These are phyloP conservation scores for Chalaropsis ovoidea DNA, from an alignment of 2,329 filamentous ascomycete species.

Conservation along the genomic window DNA sequence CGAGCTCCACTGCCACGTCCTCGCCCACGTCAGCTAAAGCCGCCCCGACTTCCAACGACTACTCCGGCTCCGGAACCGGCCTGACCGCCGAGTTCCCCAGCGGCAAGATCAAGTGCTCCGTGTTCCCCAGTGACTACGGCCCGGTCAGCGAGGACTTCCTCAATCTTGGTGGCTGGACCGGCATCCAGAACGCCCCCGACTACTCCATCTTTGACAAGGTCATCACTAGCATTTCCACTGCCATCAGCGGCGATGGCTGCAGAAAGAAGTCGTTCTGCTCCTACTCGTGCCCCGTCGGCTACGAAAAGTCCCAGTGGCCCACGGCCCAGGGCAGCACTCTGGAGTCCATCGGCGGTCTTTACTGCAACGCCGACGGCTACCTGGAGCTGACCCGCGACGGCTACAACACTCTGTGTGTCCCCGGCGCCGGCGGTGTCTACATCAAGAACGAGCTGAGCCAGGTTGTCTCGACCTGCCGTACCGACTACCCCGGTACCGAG, in stretches of 20 bases:
- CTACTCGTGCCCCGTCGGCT: constrained; percentile 83
- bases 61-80: constrained; percentile 38
- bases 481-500: constrained; percentile 91
- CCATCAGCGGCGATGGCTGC: constrained; percentile 50
- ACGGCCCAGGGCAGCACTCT: constrained; percentile 61
- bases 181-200: constrained; percentile 56
- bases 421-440: constrained; percentile 58
- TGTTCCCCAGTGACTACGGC: constrained; percentile 74
- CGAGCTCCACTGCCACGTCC: not conserved
- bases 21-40: not conserved
- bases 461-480: constrained; percentile 72
- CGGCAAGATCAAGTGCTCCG: constrained; percentile 57
- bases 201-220: constrained; percentile 41
- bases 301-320: constrained; percentile 90
- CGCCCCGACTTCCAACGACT: not conserved
- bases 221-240: constrained; percentile 58
- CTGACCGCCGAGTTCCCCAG: constrained; percentile 62
- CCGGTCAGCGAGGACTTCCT: constrained; percentile 61
- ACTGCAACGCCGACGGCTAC: constrained; percentile 62
- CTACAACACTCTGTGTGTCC: constrained; percentile 63
- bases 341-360: constrained; percentile 80
- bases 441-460: constrained; percentile 63
- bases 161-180: constrained; percentile 63
- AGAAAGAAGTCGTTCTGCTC: constrained; percentile 64
- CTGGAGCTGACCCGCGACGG: constrained; percentile 63